Conservation (phyloP, 1,284 basidiomycete species). For the Marasmius fiardii region DNA sequence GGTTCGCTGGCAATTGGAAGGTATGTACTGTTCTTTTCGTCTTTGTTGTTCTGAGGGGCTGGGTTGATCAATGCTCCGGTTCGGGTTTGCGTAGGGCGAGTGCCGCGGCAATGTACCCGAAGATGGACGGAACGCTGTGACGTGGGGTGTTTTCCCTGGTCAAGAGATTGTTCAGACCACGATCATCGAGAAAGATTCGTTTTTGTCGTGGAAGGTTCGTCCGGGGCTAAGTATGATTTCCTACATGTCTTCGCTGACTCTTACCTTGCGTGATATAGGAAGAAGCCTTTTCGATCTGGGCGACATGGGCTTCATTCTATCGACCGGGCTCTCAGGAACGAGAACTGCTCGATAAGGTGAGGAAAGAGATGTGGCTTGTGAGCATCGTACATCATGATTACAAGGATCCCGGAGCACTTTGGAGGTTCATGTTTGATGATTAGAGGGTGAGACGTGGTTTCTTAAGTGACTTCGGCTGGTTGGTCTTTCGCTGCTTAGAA, state of each 20-base stretch:
- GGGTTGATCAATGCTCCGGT: neutral
- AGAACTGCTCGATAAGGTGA: conserved; percentile 67
- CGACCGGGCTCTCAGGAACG: conserved; percentile 74
- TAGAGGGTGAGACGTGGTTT: no score
- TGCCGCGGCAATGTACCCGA: conserved; percentile 12
- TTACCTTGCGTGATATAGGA: conserved; percentile 49
- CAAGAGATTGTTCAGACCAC: conserved; percentile 97
- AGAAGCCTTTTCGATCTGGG: conserved; percentile 96
- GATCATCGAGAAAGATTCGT: conserved; percentile 92
- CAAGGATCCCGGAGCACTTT: conserved; percentile 78
- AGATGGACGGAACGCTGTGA: conserved; percentile 90
- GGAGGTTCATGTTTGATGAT: conserved; percentile 72
- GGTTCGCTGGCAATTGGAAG: conserved; percentile 20
- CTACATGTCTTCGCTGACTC: conserved; percentile 3
- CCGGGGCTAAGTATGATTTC: neutral
- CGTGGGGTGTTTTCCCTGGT: conserved; percentile 98
- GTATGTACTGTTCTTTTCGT: neutral
- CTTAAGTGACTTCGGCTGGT: neutral
- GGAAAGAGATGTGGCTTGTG: conserved; percentile 84
- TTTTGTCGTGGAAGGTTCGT: conserved; percentile 87
- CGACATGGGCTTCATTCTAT: conserved; percentile 90
- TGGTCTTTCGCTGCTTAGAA: neutral
- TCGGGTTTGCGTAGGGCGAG: conserved; percentile 2
- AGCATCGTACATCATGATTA: conserved; percentile 96
- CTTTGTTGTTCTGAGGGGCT: neutral